These are phyloP conservation scores for Pestalotiopsis sp. DNA, from an alignment of 2,329 filamentous ascomycete genomes.

Conservation along the genomic window DNA sequence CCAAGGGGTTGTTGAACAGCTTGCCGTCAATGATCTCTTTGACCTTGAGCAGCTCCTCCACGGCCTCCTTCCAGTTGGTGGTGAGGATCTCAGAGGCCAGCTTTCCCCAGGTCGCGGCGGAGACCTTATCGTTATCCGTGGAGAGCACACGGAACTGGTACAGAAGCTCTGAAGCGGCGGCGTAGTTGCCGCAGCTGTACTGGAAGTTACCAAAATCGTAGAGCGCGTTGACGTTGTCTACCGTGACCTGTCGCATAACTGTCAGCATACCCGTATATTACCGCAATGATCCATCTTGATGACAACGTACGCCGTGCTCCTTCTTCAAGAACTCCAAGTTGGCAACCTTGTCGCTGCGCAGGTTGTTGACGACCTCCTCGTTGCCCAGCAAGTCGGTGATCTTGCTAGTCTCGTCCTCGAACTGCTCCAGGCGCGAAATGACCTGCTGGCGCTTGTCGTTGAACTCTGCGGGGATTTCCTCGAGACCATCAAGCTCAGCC, in stretches of 20 bases:
- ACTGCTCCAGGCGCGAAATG: constrained; percentile 76
- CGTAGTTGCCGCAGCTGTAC: constrained; percentile 96
- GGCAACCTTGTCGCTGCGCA: constrained; percentile 95
- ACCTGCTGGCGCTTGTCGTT: constrained; percentile 88
- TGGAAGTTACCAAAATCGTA: constrained; percentile 97
- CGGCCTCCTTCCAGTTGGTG: constrained; percentile 90
- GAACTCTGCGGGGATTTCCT: constrained; percentile 80
- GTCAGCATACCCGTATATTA: constrained; percentile 3
- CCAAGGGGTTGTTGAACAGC: constrained; percentile 93
- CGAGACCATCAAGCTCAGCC: constrained; percentile 81
- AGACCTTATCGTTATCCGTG: constrained; percentile 97
- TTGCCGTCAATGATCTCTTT: constrained; percentile 91
- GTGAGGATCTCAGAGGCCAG: constrained; percentile 93
- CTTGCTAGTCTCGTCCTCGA: constrained; percentile 84
- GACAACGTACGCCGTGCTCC: constrained; percentile 74
- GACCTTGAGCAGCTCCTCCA: constrained; percentile 88
- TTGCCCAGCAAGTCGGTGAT: constrained; percentile 84
- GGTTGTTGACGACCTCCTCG: constrained; percentile 85
- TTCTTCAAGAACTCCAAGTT: constrained; percentile 99
- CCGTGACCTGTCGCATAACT: constrained; percentile 68
- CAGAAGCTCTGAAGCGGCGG: constrained; percentile 83
- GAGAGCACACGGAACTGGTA: constrained; percentile 98
- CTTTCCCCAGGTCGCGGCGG: constrained; percentile 96
- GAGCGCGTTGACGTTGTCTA: constrained; percentile 93
- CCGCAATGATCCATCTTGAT: neutral